Evolutionary conservation across 2,329 filamentous ascomycete genomes (phyloP), one percentile per base, ranked within the genome.

Genomic region (Pseudocercospora cruenta): DNA sequence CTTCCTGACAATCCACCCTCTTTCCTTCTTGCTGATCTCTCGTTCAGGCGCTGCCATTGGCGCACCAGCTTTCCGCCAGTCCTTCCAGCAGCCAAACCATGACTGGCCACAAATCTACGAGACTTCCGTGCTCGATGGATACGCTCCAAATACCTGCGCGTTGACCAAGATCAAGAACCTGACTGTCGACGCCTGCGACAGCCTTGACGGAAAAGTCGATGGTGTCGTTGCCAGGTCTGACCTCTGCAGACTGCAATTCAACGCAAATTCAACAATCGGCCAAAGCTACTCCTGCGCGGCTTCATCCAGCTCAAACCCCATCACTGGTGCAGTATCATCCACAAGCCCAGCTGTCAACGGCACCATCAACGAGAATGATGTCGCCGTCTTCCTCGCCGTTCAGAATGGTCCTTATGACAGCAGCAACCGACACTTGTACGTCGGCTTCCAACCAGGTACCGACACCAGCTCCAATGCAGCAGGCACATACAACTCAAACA

Each of bases 141-240:
- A 83, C 70, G 80, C 75, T 63, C 82, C 78, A 16, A 77, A 74
- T 24, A 77, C 78, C 12, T 83, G 82, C 70, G 82, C 83, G 53
- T 70, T 86, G 14, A 76, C 79, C 9, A 82, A 82, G 72, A 85
- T 87, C 54, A 79, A 84, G 21, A 87, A 86, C 71, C 77, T 80
- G 49, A 87, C 85, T 8, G 86, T 87, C 59, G 76, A 78, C 1
- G 81, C 81, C 36, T 88, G 86, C 60, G 85, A 88, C 67, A 77
- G 80, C 5, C 77, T 88, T 4, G 86, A 88, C 62, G 85, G 86
- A 7, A 79, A 79, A 53, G 79, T 78, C 1, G 85, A 88, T 62
- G 85, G 85, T 12, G 83, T 87, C 5, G 79, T 88, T 55, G 77
- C 81, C 10, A 78, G 83, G 4, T 80, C 80, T 0, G 82, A 84